Evolutionary conservation across 1,284 basidiomycete genomes (phyloP).

Genomic region (Moniliella sp.): DNA sequence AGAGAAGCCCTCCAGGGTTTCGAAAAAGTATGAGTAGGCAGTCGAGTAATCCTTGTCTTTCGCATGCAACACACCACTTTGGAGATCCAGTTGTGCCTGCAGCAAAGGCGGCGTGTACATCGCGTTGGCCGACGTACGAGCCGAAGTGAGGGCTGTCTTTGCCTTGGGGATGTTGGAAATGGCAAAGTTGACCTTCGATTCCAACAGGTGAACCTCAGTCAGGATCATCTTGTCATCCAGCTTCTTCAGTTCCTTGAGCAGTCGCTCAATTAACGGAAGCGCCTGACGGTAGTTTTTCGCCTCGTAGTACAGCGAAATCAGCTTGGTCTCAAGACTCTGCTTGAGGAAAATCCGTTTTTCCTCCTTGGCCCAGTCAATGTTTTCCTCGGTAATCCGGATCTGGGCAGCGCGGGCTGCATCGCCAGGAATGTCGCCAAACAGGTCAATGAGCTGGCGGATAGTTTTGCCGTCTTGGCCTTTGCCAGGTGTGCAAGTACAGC

Average conservation of each 20-base stretch:
- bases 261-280: conserved; percentile 57
- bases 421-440: conserved; percentile 56
- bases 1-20: conserved; percentile 77
- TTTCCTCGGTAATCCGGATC: conserved; percentile 64
- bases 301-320: conserved; percentile 69
- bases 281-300: conserved; percentile 57
- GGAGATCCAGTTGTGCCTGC: conserved; percentile 76
- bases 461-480: conserved; percentile 92
- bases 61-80: conserved; percentile 73
- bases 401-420: conserved; percentile 60
- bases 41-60: conserved; percentile 96
- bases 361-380: conserved; percentile 71
- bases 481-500: conserved; percentile 81
- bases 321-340: conserved; percentile 73
- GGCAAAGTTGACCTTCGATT: conserved; percentile 71
- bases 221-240: conserved; percentile 94
- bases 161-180: conserved; percentile 77
- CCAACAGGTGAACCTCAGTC: conserved; percentile 86
- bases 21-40: conserved; percentile 90
- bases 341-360: conserved; percentile 89
- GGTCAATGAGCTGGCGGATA: conserved; percentile 67
- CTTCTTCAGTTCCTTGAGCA: conserved; percentile 75
- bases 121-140: conserved; percentile 78
- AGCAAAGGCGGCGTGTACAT: conserved; percentile 89
- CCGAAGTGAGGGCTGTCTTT: conserved; percentile 75